These are phyloP conservation scores for Aspergillus felis DNA, from an alignment of 2,329 filamentous ascomycete genomes.

Conservation along the genomic window DNA sequence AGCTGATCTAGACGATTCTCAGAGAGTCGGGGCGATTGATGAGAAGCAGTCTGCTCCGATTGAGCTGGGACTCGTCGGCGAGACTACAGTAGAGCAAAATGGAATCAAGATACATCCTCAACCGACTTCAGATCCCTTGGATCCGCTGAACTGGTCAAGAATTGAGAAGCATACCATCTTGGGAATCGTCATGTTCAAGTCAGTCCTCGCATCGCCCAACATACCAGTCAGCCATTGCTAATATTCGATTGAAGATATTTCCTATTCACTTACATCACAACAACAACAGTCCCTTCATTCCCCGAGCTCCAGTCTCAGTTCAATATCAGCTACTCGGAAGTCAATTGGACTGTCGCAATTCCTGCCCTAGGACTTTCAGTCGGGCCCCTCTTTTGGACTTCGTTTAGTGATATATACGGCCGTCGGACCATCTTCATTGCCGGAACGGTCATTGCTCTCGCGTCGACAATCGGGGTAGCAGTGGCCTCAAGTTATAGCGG, in stretches of 20 bases:
- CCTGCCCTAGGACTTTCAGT: slow-evolving; percentile 49
- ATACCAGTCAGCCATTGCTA: neutral
- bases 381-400: slow-evolving; percentile 51
- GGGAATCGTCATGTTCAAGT: slow-evolving; percentile 53
- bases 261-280: slow-evolving; percentile 57
- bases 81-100: slow-evolving; percentile 12
- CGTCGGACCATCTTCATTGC: slow-evolving; percentile 49
- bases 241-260: slow-evolving; percentile 44
- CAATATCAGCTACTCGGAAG: slow-evolving; percentile 42
- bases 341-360: slow-evolving; percentile 55
- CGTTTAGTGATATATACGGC: slow-evolving; percentile 51
- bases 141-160: slow-evolving; percentile 53
- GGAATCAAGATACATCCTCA: slow-evolving; percentile 38
- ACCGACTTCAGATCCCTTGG: slow-evolving; percentile 45
- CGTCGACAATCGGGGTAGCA: slow-evolving; percentile 42
- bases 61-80: neutral
- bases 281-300: slow-evolving; percentile 54
- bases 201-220: slow-evolving; percentile 15
- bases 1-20: neutral
- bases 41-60: slow-evolving; percentile 1
- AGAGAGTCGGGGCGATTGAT: neutral
- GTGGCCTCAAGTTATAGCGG: slow-evolving; percentile 38
- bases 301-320: slow-evolving; percentile 47
- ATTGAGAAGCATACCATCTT: slow-evolving; percentile 48
- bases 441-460: slow-evolving; percentile 41